Conservation (phyloP, 805 yeast genomes). For the Kockiozyma suomiensis region DNA sequence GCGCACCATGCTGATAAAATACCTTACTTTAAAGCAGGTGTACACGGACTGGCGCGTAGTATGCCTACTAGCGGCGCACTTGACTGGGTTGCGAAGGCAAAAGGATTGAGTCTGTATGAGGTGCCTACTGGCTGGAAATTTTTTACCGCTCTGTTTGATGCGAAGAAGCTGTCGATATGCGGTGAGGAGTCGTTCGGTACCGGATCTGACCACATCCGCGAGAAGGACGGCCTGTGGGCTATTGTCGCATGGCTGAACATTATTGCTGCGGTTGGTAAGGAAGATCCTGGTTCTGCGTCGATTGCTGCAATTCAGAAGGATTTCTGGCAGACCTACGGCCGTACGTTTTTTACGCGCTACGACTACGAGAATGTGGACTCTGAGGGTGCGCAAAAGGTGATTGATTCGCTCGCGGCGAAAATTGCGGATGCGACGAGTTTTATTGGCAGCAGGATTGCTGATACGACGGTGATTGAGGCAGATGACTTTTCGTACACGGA, state of each 20-base stretch:
- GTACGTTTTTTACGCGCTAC: constrained; percentile 95
- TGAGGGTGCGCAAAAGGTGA: constrained; percentile 73
- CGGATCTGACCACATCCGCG: constrained; percentile 96
- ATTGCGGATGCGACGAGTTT: constrained; percentile 47
- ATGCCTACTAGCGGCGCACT: constrained; percentile 97
- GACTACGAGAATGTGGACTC: constrained; percentile 84
- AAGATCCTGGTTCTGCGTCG: constrained; percentile 63
- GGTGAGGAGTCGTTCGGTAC: constrained; percentile 99
- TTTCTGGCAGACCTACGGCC: constrained; percentile 91
- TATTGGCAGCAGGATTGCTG: constrained; percentile 57
- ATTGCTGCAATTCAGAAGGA: constrained; percentile 77
- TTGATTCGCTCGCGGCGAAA: constrained; percentile 52
- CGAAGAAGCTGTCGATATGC: constrained; percentile 89
- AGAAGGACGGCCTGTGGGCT: constrained; percentile 98
- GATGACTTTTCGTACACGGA: constrained; percentile 93
- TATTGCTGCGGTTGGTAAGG: constrained; percentile 74
- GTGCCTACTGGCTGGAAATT: constrained; percentile 99
- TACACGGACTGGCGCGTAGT: constrained; percentile 90
- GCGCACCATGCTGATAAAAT: constrained; percentile 82
- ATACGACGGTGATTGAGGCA: constrained; percentile 65
- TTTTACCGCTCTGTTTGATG: constrained; percentile 93
- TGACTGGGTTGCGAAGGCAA: constrained; percentile 81
- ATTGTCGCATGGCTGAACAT: constrained; percentile 96
- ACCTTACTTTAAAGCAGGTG: constrained; percentile 90
- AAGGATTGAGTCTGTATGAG: constrained; percentile 78